Base-by-base conservation (phyloP, 306 rosid genomes). In the Cicer judaicum region DNA sequence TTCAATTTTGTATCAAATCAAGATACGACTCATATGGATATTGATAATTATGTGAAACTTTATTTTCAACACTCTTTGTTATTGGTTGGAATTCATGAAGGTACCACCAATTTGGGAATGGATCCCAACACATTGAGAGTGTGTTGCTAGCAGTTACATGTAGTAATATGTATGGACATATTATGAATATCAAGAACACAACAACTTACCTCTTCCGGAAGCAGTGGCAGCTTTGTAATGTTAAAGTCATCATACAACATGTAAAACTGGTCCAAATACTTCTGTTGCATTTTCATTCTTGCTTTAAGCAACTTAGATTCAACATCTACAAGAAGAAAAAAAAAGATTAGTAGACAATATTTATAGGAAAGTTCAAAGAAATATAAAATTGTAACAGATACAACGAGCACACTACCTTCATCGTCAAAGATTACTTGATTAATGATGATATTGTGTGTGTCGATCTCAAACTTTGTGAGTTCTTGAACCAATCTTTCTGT, bases 401-500 rank as follows among this genome's bases (percentile, higher is more conserved):
- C 68, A 48, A 10, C 53, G 46, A 69, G 77, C 64, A 36, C 18
- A 3, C 52, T 78, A 90, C 99, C 99, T 89, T 95, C 97, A 15
- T 94, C 90, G 1, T 90, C 93, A 39, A 66, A 92, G 85, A 95
- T 78, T 15, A 92, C 97, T 95, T 95, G 99, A 83, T 95, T 95
- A 75, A 95, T 92, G 79, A 95, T 88, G 79, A 95, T 95, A 78
- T 95, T 95, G 85, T 95, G 99, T 1, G 99, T 90, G 81, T 95
- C 99, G 10, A 95, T 95, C 92, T 95, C 99, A 60, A 95, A 95
- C 84, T 87, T 95, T 15, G 98, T 55, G 53, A 95, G 96, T 71
- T 95, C 97, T 87, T 95, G 99, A 74, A 95, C 99, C 76, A 95
- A 73, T 88, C 99, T 90, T 90, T 95, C 98, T 1, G 99, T 95